Evolutionary conservation across 2,329 filamentous ascomycete species (phyloP).

Genomic region (Ilyonectria robusta): DNA sequence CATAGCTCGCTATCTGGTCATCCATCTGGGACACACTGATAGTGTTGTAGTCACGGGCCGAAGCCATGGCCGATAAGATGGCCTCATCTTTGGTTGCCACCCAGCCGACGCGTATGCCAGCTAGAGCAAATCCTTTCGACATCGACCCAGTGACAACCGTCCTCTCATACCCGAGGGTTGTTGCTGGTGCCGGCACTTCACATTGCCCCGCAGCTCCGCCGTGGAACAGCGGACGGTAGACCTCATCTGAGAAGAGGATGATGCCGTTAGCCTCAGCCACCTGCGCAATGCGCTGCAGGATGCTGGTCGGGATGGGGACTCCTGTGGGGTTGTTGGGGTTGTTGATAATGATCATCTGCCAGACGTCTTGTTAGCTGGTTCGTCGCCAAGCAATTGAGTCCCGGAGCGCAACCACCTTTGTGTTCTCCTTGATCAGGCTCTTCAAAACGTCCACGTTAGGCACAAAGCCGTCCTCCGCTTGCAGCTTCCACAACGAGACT

Average conservation of each 20-base stretch:
- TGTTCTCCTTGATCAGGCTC: constrained; percentile 75
- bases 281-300: constrained; percentile 73
- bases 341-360: constrained; percentile 66
- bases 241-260: constrained; percentile 82
- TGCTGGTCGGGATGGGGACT: constrained; percentile 73
- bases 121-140: constrained; percentile 88
- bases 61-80: constrained; percentile 75
- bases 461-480: constrained; percentile 74
- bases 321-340: constrained; percentile 90
- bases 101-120: constrained; percentile 88
- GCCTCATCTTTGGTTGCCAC: constrained; percentile 75
- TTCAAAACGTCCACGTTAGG: constrained; percentile 78
- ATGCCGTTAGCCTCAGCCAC: constrained; percentile 75
- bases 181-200: constrained; percentile 72
- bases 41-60: constrained; percentile 84
- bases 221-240: constrained; percentile 88
- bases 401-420: constrained; percentile 68
- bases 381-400: not conserved
- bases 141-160: constrained; percentile 83
- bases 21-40: constrained; percentile 89
- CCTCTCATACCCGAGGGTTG: constrained; percentile 80
- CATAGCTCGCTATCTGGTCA: constrained; percentile 83
- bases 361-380: constrained; percentile 18
- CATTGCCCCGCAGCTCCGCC: constrained; percentile 63
- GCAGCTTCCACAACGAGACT: constrained; percentile 82